Base-by-base conservation (phyloP, 2,329 filamentous ascomycete species). In the Fusarium globosum region DNA sequence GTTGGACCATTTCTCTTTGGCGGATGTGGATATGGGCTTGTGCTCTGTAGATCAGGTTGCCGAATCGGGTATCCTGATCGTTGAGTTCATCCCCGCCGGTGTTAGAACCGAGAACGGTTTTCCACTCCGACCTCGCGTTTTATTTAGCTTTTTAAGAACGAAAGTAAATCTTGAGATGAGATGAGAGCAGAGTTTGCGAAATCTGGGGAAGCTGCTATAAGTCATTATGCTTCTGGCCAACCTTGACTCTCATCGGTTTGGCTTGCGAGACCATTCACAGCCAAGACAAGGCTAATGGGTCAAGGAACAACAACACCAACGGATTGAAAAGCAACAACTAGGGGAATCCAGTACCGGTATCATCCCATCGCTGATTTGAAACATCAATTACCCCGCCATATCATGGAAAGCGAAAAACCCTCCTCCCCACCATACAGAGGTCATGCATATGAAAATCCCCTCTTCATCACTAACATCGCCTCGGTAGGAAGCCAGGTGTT, bases 51-150 rank as follows among this genome's bases (percentile, higher is more conserved):
- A 46, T 61, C 52, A 33, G 55, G 30, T 62, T 72, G 68, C 72
- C 65, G 48, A 57, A 72, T 73, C 30, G 68, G 71, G 71, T 73
- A 73, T 73, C 56, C 71, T 73, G 56, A 74, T 73, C 71, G 71
- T 52, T 21, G 18, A 69, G 33, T 55, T 41, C 52, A 68, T 66
- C 55, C 62, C 55, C 45, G 33, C 26, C 56, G 45, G 69, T 55
- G 38, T 60, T 58, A 49, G 42, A 45, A 28, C 65, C 48, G 45
- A 33, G 56, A 65, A 58, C 30, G 39, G 45, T n/a, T 35, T 57
- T 26, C 13, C 43, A 52, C 45, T 61, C 55, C 38, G 59, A 36
- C 36, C 36, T 51, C 20, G 20, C 42, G 33, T 38, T 15, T 39
- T 28, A 36, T n/a, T 28, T 52, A 30, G 45, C 33, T 53, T 46